Conservation (phyloP, 83 land plant genomes). For the Picea engelmannii region DNA sequence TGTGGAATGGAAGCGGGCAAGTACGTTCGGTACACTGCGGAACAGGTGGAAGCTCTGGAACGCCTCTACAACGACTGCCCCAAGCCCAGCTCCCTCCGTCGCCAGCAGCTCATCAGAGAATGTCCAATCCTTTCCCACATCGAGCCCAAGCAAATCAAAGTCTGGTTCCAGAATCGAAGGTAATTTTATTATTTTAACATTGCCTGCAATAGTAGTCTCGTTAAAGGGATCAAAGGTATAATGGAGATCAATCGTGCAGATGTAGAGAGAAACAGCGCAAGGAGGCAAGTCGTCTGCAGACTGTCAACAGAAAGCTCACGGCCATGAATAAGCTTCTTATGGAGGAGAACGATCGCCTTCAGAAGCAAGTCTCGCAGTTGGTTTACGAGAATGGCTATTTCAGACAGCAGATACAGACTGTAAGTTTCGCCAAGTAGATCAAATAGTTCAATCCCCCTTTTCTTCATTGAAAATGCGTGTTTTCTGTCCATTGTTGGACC, state of each 20-base stretch:
- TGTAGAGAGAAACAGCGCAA: slow-evolving; percentile 74
- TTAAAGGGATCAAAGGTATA: no score
- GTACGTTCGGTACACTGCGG: slow-evolving; percentile 49
- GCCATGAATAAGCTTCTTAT: slow-evolving; percentile 91
- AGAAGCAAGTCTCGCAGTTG: slow-evolving; percentile 94
- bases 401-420: slow-evolving; percentile 73
- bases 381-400: slow-evolving; percentile 88
- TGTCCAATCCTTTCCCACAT: slow-evolving; percentile 38
- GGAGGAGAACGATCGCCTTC: slow-evolving; percentile 97
- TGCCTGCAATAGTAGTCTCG: no score
- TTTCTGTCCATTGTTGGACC: no score
- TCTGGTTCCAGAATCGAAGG: slow-evolving; percentile 51
- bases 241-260: slow-evolving; percentile 29
- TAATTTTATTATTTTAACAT: not conserved
- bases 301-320: slow-evolving; percentile 73
- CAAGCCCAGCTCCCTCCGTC: slow-evolving; percentile 37
- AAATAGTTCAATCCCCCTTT: no score
- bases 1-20: slow-evolving; percentile 33
- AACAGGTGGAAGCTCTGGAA: slow-evolving; percentile 49
- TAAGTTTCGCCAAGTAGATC: slow-evolving; percentile 10
- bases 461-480: no score
- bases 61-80: slow-evolving; percentile 45
- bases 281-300: slow-evolving; percentile 76
- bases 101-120: slow-evolving; percentile 44
- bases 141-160: slow-evolving; percentile 52